A percentile compares a stretch with the other conserved stretches of the same genome.
phyloP scores from a whole-genome alignment of 257 asterid species.

The Agastache rugosa region DNA sequence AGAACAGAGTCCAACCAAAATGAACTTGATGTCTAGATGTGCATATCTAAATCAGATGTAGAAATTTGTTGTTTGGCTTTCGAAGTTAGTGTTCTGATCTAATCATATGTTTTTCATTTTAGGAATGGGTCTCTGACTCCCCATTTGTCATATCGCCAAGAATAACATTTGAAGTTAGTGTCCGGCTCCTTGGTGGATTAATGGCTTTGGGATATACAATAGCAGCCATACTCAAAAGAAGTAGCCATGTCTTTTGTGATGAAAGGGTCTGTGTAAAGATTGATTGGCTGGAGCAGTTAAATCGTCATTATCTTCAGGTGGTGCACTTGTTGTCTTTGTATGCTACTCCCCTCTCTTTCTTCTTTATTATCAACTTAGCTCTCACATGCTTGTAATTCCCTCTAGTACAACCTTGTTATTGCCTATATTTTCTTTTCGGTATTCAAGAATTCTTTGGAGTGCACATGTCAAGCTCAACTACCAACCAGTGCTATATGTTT shows the following conservation, averaged over 20 bases:
- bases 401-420: not conserved
- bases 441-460: not conserved
- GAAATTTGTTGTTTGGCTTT: not conserved
- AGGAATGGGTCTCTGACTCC: slow-evolving; percentile 97
- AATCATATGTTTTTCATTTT: slow-evolving; percentile 38
- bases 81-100: slow-evolving; percentile 5
- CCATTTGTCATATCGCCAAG: slow-evolving; percentile 99
- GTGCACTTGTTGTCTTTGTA: slow-evolving; percentile 21
- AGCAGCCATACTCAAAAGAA: slow-evolving; percentile 96
- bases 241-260: slow-evolving; percentile 77
- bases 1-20: not conserved
- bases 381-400: not conserved
- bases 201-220: slow-evolving; percentile 99
- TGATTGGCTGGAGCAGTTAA: slow-evolving; percentile 94
- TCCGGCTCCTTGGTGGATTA: slow-evolving; percentile 95
- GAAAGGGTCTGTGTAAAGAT: slow-evolving; percentile 92
- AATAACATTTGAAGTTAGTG: slow-evolving; percentile 98
- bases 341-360: not conserved
- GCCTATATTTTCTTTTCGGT: not conserved
- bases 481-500: not conserved
- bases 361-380: slow-evolving; percentile 7
- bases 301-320: slow-evolving; percentile 95
- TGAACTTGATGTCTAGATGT: not conserved
- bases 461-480: not conserved
- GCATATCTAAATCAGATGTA: not conserved